These are phyloP conservation scores for Hemisphaericaspora nanyangensis DNA, from an alignment of 805 yeast genomes.

Conservation along the genomic window DNA sequence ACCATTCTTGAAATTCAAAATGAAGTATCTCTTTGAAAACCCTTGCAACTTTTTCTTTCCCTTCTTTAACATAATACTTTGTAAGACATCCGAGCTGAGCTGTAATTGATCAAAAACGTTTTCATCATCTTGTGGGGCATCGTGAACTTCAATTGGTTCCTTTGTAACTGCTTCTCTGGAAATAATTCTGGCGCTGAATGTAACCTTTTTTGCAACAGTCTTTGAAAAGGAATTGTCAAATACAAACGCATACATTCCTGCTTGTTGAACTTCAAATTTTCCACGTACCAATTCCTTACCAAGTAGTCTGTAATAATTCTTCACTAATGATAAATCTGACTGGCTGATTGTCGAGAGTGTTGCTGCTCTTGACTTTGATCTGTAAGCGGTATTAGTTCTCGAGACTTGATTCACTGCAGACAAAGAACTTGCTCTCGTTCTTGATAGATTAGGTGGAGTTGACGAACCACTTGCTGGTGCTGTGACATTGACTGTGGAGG, in stretches of 20 bases:
- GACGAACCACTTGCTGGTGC: constrained; percentile 4
- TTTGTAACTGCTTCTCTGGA: not conserved
- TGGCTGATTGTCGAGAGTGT: constrained; percentile 38
- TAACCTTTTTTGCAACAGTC: constrained; percentile 74
- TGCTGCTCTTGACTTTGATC: constrained; percentile 32
- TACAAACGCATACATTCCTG: constrained; percentile 80
- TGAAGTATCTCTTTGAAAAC: constrained; percentile 78
- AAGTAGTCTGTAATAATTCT: constrained; percentile 49
- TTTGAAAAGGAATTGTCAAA: constrained; percentile 91
- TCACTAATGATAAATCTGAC: constrained; percentile 47
- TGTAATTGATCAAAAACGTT: constrained; percentile 4
- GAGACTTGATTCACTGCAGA: constrained; percentile 11
- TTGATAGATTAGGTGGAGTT: not conserved
- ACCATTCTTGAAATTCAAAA: constrained; percentile 77
- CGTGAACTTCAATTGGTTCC: not conserved
- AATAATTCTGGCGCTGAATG: constrained; percentile 44
- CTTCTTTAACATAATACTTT: constrained; percentile 76
- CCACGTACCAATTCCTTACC: constrained; percentile 65
- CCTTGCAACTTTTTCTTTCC: constrained; percentile 81
- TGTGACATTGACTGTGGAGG: not conserved
- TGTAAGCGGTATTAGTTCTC: constrained; percentile 11
- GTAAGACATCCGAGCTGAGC: constrained; percentile 62
- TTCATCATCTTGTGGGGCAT: constrained; percentile 4
- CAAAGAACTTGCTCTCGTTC: constrained; percentile 10
- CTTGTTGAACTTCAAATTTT: constrained; percentile 50